Evolutionary conservation across 1,284 basidiomycete species (phyloP), one percentile per base, ranked within the genome.

Genomic region (Moesziomyces sp.): DNA sequence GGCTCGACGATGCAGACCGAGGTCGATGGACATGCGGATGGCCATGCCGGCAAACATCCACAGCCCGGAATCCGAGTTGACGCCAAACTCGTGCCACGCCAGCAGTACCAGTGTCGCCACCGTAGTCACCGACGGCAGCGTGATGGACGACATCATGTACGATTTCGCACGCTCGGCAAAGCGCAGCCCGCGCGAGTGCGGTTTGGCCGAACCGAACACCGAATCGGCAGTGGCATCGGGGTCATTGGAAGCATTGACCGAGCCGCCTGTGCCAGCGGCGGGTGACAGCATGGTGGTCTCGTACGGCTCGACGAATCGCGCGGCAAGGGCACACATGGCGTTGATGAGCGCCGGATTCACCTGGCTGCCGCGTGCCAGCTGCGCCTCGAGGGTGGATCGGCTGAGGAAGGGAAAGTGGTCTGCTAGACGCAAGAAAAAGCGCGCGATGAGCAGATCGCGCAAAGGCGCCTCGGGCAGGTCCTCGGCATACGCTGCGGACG

Each of bases 31-130:
- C 53, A 56, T 56, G 23, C 53, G 44, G 8, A 56, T n/a, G 7
- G 53, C 44, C 53, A 56, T 56, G 26, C 53, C 53, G 10, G 45
- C 53, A 56, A 56, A 47, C 53, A 56, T 56, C 53, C 53, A 56
- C 1, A 56, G 46, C 3, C 53, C 53, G 23, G 40, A 43, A 18
- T 56, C 53, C 8, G 53, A 56, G 30, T 56, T 56, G 53, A 56
- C 34, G 16, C 45, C 53, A 56, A 56, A 56, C 46, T 56, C 53
- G 45, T 56, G 53, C 53, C 53, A 56, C 8, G 53, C 53, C 1
- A 56, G 46, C 30, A 56, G 46, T 5, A 56, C 53, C 8, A 56
- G 30, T 18, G 53, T 56, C 1, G 53, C 53, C 3, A 47, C 53
- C 2, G 53, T 56, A 18, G 53, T 38, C 1, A 40, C 46, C 19